Percentiles rank a stretch among this genome's conserved stretches.
Evolutionary conservation across 768 basidiomycete genomes (phyloP).

Genomic region (Leccinum incarnatum): DNA sequence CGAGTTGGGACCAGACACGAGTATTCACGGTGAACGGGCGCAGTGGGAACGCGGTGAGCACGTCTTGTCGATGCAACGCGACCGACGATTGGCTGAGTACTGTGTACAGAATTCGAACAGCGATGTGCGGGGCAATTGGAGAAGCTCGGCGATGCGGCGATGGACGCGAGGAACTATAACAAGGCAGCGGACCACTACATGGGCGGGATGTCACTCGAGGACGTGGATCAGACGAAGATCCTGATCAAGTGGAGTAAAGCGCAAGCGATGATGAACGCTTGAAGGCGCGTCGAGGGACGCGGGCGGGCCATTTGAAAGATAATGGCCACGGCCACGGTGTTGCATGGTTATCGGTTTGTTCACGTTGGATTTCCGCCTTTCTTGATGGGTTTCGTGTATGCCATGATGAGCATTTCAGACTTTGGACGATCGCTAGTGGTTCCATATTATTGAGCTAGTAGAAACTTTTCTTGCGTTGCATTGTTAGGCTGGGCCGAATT

Average conservation of each 20-base stretch:
- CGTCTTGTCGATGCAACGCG: not conserved
- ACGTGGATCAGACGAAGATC: not conserved
- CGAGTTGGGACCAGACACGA: not conserved
- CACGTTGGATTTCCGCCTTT: not conserved
- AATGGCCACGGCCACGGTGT: not conserved
- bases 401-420: not conserved
- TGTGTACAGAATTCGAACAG: not conserved
- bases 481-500: not conserved
- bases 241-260: not conserved
- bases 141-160: not conserved
- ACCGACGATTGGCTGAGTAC: not conserved
- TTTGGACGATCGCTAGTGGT: not conserved
- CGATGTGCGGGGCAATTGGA: not conserved
- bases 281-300: not conserved
- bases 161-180: not conserved
- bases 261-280: not conserved
- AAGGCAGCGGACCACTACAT: not conserved
- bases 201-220: not conserved
- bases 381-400: not conserved
- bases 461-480: not conserved
- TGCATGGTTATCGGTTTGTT: not conserved
- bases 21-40: not conserved
- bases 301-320: too few relatives aligned
- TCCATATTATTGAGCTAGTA: not conserved
- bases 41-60: conserved; percentile 1